phyloP scores from a whole-genome alignment of 257 asterid genomes.

The Cruciata laevipes region DNA sequence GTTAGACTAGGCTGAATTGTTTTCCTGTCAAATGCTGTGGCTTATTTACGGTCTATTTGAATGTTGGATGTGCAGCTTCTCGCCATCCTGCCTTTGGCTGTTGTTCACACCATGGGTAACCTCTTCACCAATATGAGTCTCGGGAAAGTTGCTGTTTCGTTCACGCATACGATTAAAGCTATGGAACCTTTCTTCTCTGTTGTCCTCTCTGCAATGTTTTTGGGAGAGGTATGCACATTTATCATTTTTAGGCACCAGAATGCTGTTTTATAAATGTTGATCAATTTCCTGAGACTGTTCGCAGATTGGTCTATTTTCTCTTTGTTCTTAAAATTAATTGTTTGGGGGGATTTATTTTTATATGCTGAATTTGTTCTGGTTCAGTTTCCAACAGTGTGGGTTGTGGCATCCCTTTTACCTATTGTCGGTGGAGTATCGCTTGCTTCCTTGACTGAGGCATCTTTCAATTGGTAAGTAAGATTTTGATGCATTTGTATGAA shows the following conservation, averaged over 20 bases:
- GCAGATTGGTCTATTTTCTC: neutral
- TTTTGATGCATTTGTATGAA: conserved; percentile 10
- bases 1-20: neutral
- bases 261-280: neutral
- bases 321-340: neutral
- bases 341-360: neutral
- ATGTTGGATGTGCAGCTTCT: conserved; percentile 48
- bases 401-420: conserved; percentile 80
- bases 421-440: conserved; percentile 90
- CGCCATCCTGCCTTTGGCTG: conserved; percentile 73
- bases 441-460: conserved; percentile 87
- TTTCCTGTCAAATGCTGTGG: neutral
- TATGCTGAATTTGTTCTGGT: conserved; percentile 5
- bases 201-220: conserved; percentile 74
- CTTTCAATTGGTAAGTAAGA: conserved; percentile 70
- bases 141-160: conserved; percentile 88
- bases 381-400: conserved; percentile 78
- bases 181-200: conserved; percentile 96
- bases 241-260: neutral
- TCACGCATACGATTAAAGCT: conserved; percentile 89
- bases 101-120: conserved; percentile 81
- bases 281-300: neutral
- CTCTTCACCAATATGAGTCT: conserved; percentile 95
- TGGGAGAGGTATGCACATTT: conserved; percentile 52
- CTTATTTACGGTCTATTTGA: conserved; percentile 2